Evolutionary conservation across 2,329 filamentous ascomycete genomes (phyloP), one percentile per base, ranked within the genome.

Genomic region (Colletotrichum liaoningense): DNA sequence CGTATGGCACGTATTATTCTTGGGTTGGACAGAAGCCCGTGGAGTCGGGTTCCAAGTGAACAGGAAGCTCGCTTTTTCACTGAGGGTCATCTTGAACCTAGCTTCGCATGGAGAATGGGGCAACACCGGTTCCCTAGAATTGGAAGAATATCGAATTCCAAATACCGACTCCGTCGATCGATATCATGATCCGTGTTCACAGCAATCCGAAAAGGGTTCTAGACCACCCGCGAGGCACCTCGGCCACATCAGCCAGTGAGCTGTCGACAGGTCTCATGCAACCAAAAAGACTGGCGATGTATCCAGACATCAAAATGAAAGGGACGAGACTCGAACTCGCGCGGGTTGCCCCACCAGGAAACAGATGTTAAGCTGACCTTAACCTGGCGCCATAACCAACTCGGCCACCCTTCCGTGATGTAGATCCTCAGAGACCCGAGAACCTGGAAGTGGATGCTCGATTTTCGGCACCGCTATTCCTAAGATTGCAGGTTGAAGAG

Each of bases 331-430:
- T 62, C 58, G 58, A 62, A 62, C 58, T 62, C 58, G 58, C 58
- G 35, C 35, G 58, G 58, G 58, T 46, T 62, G 58, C 58, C 58
- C 58, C 58, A 62, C 58, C 58, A 62, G 58, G 58, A 62, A 62
- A 46, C 35, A 46, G 58, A 62, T 62, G 35, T 62, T 62, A 62
- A 62, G 58, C 22, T 62, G 24, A 62, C 58, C 58, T 62, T 62
- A 62, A 62, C 58, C 58, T 62, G 58, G 58, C 58, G 58, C 58
- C 58, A 62, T 62, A 62, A 62, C 58, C 58, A 62, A 62, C 58
- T 62, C 58, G 58, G 58, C 58, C 58, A 62, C 58, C 58, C 58
- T 62, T 62, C 58, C 58, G 22, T 11, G 1, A 5, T 7, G 2
- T 1, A 49, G 24, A 46, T 62, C 58, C 35, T 26, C 7, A 0